These are phyloP conservation scores for Aurantiochytrium sp. DNA, from an alignment of 108 stramenopile genomes.

Conservation along the genomic window DNA sequence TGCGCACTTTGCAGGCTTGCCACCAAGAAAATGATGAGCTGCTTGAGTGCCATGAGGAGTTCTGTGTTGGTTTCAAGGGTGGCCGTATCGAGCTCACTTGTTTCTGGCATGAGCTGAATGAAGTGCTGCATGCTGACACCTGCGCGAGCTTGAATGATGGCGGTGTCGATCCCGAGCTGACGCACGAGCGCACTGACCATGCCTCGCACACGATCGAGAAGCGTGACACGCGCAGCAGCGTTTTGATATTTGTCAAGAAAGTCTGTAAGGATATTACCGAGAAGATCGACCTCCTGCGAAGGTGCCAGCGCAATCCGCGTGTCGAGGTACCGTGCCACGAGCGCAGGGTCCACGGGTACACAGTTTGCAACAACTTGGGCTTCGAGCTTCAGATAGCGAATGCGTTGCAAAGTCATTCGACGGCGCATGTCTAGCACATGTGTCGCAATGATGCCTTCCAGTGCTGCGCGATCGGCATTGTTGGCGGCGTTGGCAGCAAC, in stretches of 20 bases:
- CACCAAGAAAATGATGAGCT: neutral
- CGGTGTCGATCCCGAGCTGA: neutral
- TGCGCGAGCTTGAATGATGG: neutral
- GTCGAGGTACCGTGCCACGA: neutral
- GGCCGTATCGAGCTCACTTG: neutral
- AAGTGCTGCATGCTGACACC: neutral
- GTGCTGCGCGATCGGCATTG: neutral
- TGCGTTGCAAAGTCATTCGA: neutral
- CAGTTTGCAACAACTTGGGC: neutral
- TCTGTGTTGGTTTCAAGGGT: neutral
- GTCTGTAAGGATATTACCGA: neutral
- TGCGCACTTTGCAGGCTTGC: neutral
- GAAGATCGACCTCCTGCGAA: neutral
- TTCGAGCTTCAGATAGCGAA: neutral
- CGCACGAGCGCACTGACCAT: neutral
- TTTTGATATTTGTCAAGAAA: neutral
- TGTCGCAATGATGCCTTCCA: neutral
- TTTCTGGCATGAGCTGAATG: neutral
- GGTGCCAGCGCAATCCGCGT: neutral
- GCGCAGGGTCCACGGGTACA: neutral
- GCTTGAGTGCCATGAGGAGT: neutral
- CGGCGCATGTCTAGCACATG: neutral
- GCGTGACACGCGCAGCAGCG: neutral
- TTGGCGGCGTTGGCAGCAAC: neutral
- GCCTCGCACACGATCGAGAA: neutral